Evolutionary conservation across 2,329 filamentous ascomycete genomes (phyloP).

Genomic region (Colletotrichum sp.): DNA sequence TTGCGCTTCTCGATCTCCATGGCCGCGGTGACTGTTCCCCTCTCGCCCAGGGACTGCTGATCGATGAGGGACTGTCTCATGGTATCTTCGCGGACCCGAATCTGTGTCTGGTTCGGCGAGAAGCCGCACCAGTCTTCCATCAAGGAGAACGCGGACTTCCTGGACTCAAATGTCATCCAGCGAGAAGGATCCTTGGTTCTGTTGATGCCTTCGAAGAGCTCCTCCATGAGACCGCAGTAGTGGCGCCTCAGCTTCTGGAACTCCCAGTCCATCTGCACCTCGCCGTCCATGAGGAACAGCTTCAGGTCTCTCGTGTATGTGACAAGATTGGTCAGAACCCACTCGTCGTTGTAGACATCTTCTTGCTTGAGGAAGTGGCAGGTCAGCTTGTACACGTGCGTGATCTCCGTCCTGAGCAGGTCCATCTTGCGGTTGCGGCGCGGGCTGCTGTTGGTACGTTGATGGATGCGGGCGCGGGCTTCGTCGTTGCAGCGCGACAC

Average conservation of each 20-base stretch:
- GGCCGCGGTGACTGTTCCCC: conserved; percentile 80
- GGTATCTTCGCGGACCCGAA: conserved; percentile 81
- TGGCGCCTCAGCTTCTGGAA: conserved; percentile 91
- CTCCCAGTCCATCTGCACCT: conserved; percentile 93
- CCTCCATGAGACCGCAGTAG: conserved; percentile 93
- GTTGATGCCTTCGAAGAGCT: conserved; percentile 90
- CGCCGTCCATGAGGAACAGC: conserved; percentile 91
- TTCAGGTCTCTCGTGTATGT: conserved; percentile 92
- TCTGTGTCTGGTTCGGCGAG: conserved; percentile 86
- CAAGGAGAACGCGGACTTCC: conserved; percentile 92
- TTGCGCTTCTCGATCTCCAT: conserved; percentile 98
- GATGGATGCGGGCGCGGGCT: conserved; percentile 84
- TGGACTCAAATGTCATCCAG: conserved; percentile 97
- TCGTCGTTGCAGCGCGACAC: conserved; percentile 89
- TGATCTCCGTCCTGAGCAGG: conserved; percentile 88
- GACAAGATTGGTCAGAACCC: conserved; percentile 87
- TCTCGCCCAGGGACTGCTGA: conserved; percentile 76
- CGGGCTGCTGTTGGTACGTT: conserved; percentile 82
- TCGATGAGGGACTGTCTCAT: conserved; percentile 87
- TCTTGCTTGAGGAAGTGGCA: conserved; percentile 84
- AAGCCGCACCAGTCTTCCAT: conserved; percentile 99
- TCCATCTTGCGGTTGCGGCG: conserved; percentile 85
- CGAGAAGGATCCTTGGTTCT: conserved; percentile 82
- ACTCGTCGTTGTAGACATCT: conserved; percentile 84
- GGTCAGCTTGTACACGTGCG: conserved; percentile 93